A percentile compares a stretch with the other conserved stretches of the same genome.
phyloP scores from a whole-genome alignment of 306 rosid species.

The Dicorynia guianensis region DNA sequence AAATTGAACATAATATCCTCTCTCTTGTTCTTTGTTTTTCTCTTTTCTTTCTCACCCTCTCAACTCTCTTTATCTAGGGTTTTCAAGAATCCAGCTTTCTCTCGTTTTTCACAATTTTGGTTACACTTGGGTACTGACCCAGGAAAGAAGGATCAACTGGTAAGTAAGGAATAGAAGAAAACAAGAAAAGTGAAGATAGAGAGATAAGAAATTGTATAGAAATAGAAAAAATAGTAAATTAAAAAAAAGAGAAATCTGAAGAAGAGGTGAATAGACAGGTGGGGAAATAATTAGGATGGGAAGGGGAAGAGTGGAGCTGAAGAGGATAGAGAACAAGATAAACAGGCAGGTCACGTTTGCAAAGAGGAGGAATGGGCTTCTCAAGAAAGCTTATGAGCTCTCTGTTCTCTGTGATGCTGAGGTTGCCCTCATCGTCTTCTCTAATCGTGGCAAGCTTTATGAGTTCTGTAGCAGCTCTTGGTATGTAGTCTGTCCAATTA shows the following conservation, averaged over 20 bases:
- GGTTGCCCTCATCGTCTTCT: slow-evolving; percentile 93
- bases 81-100: slow-evolving; percentile 50
- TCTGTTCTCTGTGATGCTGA: slow-evolving; percentile 94
- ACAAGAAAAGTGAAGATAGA: slow-evolving; percentile 15
- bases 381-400: slow-evolving; percentile 94
- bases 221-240: background rate
- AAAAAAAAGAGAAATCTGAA: background rate
- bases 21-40: slow-evolving; percentile 17
- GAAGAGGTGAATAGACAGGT: slow-evolving; percentile 21
- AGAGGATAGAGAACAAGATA: slow-evolving; percentile 97
- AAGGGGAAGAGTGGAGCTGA: slow-evolving; percentile 94
- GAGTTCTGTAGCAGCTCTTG: slow-evolving; percentile 86
- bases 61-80: slow-evolving; percentile 51
- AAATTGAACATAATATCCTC: slow-evolving; percentile 27
- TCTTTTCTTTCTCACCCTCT: background rate
- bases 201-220: slow-evolving; percentile 12
- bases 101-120: slow-evolving; percentile 68
- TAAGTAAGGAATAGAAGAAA: slow-evolving; percentile 26
- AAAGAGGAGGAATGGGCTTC: slow-evolving; percentile 88
- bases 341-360: slow-evolving; percentile 97
- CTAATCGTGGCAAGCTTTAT: slow-evolving; percentile 91
- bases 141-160: slow-evolving; percentile 63
- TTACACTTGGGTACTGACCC: slow-evolving; percentile 53
- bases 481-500: slow-evolving; percentile 41
- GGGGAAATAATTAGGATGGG: slow-evolving; percentile 56